Evolutionary conservation across 2,329 filamentous ascomycete genomes (phyloP), one percentile per base, ranked within the genome.

Genomic region (Colletotrichum shisoi): DNA sequence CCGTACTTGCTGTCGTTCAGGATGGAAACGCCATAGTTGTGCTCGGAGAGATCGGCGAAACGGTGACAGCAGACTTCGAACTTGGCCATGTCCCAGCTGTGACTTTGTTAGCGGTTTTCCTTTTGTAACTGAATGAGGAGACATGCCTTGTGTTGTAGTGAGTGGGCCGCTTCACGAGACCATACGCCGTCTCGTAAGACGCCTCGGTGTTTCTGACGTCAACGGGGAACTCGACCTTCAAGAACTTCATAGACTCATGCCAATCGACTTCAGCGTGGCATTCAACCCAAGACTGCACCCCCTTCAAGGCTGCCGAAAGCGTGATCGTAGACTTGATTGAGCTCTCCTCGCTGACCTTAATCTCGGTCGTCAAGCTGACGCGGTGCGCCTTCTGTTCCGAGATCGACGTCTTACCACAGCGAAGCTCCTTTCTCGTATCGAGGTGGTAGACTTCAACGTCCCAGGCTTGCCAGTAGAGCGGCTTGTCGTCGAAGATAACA

Each of bases 211-310:
- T 97, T 72, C 89, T 87, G 70, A 98, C 85, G 73, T 96, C 90
- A 70, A 97, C 94, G 0, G 95, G 94, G 80, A 99, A 99, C 77
- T 99, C 95, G 57, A 98, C 94, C 83, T 99, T 99, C 75, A 99
- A 86, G 84, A 98, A 98, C 76, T 95, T 96, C 90, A 95, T 97
- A 13, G 88, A 93, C 78, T 99, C 95, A 72, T 90, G 91, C 95
- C 95, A 99, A 75, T 97, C 92, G n/a, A 98, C 92, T 71, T 96
- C 92, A 57, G 90, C 91, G 46, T 88, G 85, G 70, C 94, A 89
- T 71, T 96, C 91, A 17, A 98, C 85, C 70, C 88, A 89, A 0
- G 89, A 90, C 39, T 87, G 85, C 40, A 88, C 81, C 45, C 87
- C 86, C 57, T 87, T 83, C 21, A 91, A 79, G 15, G 88, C 85